Percentiles rank a stretch among this genome's conserved stretches.
Evolutionary conservation across 2,329 filamentous ascomycete genomes (phyloP).

Genomic region (Arthrobotrys pseudoclavata): DNA sequence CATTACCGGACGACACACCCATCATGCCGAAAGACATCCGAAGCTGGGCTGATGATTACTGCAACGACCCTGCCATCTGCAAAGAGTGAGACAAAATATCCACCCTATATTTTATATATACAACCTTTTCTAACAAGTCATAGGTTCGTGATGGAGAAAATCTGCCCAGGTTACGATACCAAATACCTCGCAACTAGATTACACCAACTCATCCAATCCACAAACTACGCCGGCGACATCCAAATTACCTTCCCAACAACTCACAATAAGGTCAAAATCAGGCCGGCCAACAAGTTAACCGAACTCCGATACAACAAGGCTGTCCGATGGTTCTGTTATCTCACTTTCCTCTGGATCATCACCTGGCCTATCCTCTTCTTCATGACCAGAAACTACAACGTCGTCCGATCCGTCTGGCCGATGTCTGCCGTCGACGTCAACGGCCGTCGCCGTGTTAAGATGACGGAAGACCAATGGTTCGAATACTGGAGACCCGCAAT

Average conservation of each 20-base stretch:
- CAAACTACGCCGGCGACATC: slow-evolving; percentile 77
- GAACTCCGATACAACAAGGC: slow-evolving; percentile 75
- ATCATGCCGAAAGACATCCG: slow-evolving; percentile 67
- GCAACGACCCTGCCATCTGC: slow-evolving; percentile 72
- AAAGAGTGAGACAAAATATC: slow-evolving; percentile 66
- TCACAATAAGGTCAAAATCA: slow-evolving; percentile 73
- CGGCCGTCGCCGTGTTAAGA: slow-evolving; percentile 60
- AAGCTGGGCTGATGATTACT: slow-evolving; percentile 79
- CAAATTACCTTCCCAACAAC: slow-evolving; percentile 73
- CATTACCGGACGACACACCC: slow-evolving; percentile 33
- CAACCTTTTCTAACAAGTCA: slow-evolving; percentile 17
- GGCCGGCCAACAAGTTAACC: slow-evolving; percentile 75
- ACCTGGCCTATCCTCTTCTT: slow-evolving; percentile 79
- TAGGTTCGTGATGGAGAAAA: slow-evolving; percentile 63
- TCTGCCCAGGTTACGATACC: slow-evolving; percentile 74
- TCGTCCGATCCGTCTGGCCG: slow-evolving; percentile 74
- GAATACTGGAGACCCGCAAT: slow-evolving; percentile 75
- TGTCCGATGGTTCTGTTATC: slow-evolving; percentile 76
- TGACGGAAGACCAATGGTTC: slow-evolving; percentile 73
- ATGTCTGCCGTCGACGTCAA: slow-evolving; percentile 47
- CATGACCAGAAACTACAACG: slow-evolving; percentile 76
- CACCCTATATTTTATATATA: neutral
- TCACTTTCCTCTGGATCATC: slow-evolving; percentile 78
- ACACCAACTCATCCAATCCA: slow-evolving; percentile 72
- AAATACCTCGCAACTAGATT: slow-evolving; percentile 71